These are phyloP conservation scores for Geotrichum aggregatum DNA, from an alignment of 1,139 yeast genomes.

Conservation along the genomic window DNA sequence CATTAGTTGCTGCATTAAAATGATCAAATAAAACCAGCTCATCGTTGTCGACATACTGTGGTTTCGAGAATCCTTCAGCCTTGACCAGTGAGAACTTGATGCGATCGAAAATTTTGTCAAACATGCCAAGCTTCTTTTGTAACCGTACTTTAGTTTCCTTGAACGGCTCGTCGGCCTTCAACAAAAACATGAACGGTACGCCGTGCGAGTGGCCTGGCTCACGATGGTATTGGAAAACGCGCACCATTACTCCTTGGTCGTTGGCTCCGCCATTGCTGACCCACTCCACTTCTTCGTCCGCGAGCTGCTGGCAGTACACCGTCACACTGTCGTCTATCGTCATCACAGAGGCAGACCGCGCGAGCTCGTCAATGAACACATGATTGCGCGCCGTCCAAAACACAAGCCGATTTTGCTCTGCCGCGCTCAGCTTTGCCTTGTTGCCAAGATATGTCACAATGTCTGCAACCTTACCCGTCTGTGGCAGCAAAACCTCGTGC, in stretches of 20 bases:
- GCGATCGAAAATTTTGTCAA: constrained; percentile 72
- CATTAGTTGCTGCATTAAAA: constrained; percentile 43
- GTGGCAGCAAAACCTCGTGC: constrained; percentile 66
- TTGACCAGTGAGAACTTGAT: constrained; percentile 54
- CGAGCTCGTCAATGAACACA: constrained; percentile 29
- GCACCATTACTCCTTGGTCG: constrained; percentile 36
- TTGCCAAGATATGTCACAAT: constrained; percentile 54
- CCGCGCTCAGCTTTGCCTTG: constrained; percentile 52
- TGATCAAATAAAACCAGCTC: constrained; percentile 51
- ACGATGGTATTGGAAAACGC: constrained; percentile 72
- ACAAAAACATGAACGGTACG: constrained; percentile 74
- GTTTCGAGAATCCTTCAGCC: constrained; percentile 25
- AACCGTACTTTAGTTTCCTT: constrained; percentile 64
- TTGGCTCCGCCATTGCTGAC: constrained; percentile 25
- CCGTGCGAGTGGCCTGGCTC: constrained; percentile 71
- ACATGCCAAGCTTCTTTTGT: constrained; percentile 64
- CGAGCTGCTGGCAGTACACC: constrained; percentile 35
- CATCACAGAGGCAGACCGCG: constrained; percentile 28
- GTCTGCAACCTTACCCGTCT: constrained; percentile 50
- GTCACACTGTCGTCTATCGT: constrained; percentile 29
- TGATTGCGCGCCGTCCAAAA: constrained; percentile 50
- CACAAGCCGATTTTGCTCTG: constrained; percentile 50
- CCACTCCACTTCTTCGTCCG: constrained; percentile 37
- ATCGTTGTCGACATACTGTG: constrained; percentile 52
- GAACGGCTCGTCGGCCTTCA: constrained; percentile 54